Evolutionary conservation across 2,329 filamentous ascomycete genomes (phyloP), one percentile per base, ranked within the genome.

Genomic region (Cadophora luteo-olivacea): DNA sequence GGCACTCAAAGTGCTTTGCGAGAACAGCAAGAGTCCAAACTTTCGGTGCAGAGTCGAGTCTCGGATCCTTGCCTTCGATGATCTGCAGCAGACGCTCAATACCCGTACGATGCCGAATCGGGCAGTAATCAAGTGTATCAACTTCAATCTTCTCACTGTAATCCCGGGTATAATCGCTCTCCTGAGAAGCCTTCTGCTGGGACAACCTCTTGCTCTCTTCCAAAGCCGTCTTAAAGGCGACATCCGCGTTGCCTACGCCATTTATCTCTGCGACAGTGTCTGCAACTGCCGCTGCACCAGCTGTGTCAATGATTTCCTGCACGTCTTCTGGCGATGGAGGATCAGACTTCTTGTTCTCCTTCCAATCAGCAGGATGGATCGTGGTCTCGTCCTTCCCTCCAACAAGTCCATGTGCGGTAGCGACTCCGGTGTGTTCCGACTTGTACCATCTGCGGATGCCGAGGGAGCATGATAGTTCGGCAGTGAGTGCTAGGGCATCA

Each of bases 11-110:
- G 49, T 88, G 82, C 68, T 86, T 86, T 8, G 88, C 86, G 9
- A 92, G 77, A 3, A 85, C 86, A 41, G 87, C 85, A n/a, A 91
- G 82, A 0, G 89, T 92, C 84, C 88, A 92, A 48, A 91, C 79
- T 16, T 90, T 88, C 12, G 85, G 82, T 0, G 90, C 90, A 0
- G 89, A 91, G 77, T 92, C 86, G 16, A 93, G 77, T 1, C 82
- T 80, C 0, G 88, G 81, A 36, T 83, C 79, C 3, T 84, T 80
- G 2, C 85, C 85, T 70, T 87, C 82, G 51, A 92, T 84, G 12
- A 85, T 81, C 72, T 86, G 82, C 4, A 92, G 80, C 0, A 92
- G 79, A 0, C 89, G 84, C 57, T 91, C 82, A 41, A 96, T 87
- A 24, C 85, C 85, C 33, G 85, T 85, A 14, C 87, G 82, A 75